Evolutionary conservation across 2,329 filamentous ascomycete genomes (phyloP).

Genomic region (Colletotrichum sp.): DNA sequence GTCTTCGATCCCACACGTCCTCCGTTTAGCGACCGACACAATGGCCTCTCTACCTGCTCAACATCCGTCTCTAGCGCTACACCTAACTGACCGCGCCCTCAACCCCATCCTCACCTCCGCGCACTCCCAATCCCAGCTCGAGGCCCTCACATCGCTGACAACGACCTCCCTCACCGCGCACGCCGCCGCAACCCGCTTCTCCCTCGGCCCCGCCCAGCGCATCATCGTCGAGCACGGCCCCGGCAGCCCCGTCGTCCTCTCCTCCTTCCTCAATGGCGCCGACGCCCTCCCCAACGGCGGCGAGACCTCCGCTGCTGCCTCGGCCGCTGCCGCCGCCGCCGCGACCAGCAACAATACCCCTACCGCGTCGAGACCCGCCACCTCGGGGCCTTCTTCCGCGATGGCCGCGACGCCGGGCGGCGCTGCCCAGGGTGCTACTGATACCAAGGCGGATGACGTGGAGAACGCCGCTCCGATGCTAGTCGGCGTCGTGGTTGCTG

Average conservation of each 20-base stretch:
- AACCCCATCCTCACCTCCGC: slow-evolving; percentile 63
- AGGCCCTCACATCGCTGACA: slow-evolving; percentile 58
- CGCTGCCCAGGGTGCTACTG: background rate
- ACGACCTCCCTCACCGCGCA: slow-evolving; percentile 58
- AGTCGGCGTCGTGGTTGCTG: slow-evolving; percentile 59
- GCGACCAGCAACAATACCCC: background rate
- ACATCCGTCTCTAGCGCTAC: slow-evolving; percentile 57
- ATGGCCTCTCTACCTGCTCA: slow-evolving; percentile 52
- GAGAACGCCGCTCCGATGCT: slow-evolving; percentile 52
- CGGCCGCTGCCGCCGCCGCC: background rate
- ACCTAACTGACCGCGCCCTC: slow-evolving; percentile 62
- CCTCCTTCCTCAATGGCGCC: slow-evolving; percentile 51
- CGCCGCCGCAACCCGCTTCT: slow-evolving; percentile 57
- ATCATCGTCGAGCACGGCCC: slow-evolving; percentile 63
- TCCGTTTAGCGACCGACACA: background rate
- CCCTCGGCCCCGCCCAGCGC: slow-evolving; percentile 58
- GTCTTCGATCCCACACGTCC: background rate
- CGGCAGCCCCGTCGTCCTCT: slow-evolving; percentile 45
- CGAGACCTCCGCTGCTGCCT: background rate
- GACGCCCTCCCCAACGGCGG: slow-evolving; percentile 14
- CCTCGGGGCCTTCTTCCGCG: background rate
- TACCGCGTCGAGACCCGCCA: background rate
- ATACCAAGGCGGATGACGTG: background rate
- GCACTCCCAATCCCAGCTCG: slow-evolving; percentile 45
- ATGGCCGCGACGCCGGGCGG: background rate